Conservation (phyloP, 192 early-diverging fungal genomes). For the Rhizophlyctis rosea region DNA sequence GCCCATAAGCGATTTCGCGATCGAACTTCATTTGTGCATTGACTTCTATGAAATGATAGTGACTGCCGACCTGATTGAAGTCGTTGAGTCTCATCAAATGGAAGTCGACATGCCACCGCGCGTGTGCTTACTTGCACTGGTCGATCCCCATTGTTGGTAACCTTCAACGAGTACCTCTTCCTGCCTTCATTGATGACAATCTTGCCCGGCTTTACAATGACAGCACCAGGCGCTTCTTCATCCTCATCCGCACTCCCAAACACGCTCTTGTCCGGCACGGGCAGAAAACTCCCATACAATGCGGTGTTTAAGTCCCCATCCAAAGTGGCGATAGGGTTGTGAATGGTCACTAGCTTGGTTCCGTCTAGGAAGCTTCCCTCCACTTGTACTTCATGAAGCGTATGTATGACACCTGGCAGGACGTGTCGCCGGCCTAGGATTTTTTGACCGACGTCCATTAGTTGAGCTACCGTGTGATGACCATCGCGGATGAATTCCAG, state of each 20-base stretch:
- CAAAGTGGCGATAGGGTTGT: conserved; percentile 81
- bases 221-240: conserved; percentile 62
- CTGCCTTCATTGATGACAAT: conserved; percentile 81
- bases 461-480: conserved; percentile 74
- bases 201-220: conserved; percentile 61
- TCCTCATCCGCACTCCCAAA: conserved; percentile 1
- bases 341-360: conserved; percentile 91
- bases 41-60: conserved; percentile 95
- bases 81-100: not conserved
- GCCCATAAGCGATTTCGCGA: conserved; percentile 77
- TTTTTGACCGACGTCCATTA: conserved; percentile 82
- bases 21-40: conserved; percentile 82
- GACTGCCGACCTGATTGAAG: conserved; percentile 73
- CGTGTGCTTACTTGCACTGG: conserved; percentile 75
- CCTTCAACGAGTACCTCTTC: conserved; percentile 60
- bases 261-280: conserved; percentile 57
- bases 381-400: conserved; percentile 79
- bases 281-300: conserved; percentile 82
- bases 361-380: conserved; percentile 94
- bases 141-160: conserved; percentile 92
- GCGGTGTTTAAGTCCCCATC: conserved; percentile 81
- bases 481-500: conserved; percentile 91
- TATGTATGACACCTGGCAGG: conserved; percentile 62
- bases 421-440: conserved; percentile 89
- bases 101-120: too few relatives aligned